These are phyloP conservation scores for Centaurea solstitialis DNA, from an alignment of 129 eudicot species.

Conservation along the genomic window DNA sequence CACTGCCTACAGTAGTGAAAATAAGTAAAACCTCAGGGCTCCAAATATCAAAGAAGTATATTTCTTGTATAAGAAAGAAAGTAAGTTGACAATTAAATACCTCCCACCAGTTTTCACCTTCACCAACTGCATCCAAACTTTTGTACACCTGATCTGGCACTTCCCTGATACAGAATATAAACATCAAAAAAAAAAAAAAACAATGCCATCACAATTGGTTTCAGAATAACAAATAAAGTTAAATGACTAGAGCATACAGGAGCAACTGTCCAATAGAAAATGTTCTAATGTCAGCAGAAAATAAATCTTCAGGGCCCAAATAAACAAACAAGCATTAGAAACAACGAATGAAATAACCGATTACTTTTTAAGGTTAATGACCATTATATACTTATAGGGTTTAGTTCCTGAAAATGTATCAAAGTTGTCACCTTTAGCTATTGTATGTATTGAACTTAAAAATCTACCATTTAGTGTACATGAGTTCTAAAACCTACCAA, in stretches of 20 bases:
- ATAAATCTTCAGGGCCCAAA: not conserved
- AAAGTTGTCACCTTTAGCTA: too few species aligned
- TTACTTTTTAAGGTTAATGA: not conserved
- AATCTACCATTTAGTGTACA: too few species aligned
- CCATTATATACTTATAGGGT: not conserved
- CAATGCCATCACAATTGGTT: not conserved
- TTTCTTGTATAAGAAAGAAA: not conserved
- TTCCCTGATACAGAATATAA: constrained; percentile 47
- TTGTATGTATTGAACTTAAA: too few species aligned
- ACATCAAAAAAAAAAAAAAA: not conserved
- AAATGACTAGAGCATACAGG: not conserved
- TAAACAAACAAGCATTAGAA: not conserved
- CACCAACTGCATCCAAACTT: constrained; percentile 77
- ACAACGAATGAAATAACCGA: not conserved
- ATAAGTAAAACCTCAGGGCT: not conserved
- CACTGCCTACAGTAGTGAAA: constrained; percentile 58
- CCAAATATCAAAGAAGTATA: not conserved
- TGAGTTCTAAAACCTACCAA: too few species aligned
- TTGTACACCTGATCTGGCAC: constrained; percentile 90
- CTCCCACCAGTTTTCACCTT: constrained; percentile 99
- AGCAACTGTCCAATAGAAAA: not conserved
- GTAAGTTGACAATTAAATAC: constrained; percentile 32
- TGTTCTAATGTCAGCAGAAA: not conserved
- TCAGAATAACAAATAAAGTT: not conserved
- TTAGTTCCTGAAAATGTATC: too few species aligned